Conservation (phyloP, 2,329 filamentous ascomycete species). For the Fusarium pseudonygamai region DNA sequence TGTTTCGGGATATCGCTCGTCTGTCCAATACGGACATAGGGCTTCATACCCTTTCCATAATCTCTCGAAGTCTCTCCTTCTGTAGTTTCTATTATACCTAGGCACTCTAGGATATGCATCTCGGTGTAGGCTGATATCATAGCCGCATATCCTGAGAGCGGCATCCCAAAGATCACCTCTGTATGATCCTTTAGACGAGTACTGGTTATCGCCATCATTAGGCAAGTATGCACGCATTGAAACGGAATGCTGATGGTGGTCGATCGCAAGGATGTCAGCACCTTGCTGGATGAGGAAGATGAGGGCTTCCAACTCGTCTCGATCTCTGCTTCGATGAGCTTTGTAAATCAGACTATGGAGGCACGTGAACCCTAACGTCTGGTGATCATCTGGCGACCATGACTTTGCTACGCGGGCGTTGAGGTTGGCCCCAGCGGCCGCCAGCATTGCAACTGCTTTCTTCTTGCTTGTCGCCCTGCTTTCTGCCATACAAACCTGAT, state of each 20-base stretch:
- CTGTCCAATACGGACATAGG: conserved; percentile 24
- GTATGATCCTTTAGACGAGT: conserved; percentile 14
- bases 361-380: neutral
- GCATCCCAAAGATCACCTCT: conserved; percentile 29
- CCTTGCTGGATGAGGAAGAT: neutral
- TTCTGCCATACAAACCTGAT: conserved; percentile 8
- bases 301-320: neutral
- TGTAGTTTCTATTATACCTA: conserved; percentile 8
- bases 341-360: conserved; percentile 5
- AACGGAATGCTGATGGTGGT: neutral
- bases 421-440: neutral
- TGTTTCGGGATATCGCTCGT: conserved; percentile 3
- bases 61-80: conserved; percentile 17
- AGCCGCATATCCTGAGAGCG: conserved; percentile 2
- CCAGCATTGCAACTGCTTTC: conserved; percentile 2
- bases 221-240: conserved; percentile 7
- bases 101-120: neutral
- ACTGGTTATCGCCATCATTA: conserved; percentile 1
- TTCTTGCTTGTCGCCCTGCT: neutral
- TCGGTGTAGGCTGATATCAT: neutral
- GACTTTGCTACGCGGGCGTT: neutral
- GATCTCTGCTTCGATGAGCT: neutral
- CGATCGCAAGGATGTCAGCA: neutral
- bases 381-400: conserved; percentile 13
- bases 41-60: conserved; percentile 14